Percentiles rank a stretch among this genome's conserved stretches.
Evolutionary conservation across 2,329 filamentous ascomycete species (phyloP).

Genomic region (Bipolaris oryzae): DNA sequence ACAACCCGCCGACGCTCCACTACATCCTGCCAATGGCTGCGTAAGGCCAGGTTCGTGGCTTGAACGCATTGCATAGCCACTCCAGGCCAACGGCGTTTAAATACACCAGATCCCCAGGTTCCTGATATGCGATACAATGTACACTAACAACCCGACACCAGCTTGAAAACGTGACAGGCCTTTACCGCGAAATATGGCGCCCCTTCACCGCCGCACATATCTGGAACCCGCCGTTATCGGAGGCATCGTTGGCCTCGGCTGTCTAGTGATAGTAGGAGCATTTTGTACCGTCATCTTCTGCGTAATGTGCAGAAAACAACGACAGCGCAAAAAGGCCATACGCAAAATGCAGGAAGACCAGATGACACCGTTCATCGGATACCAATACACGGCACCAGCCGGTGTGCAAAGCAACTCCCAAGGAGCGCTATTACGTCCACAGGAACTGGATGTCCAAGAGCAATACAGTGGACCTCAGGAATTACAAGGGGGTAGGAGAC

Average conservation of each 20-base stretch:
- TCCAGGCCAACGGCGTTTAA: neutral
- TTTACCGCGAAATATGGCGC: slow-evolving; percentile 11
- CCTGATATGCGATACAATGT: neutral
- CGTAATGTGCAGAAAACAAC: slow-evolving; percentile 18
- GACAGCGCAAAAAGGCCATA: slow-evolving; percentile 9
- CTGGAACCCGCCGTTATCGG: slow-evolving; percentile 3
- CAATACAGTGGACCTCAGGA: slow-evolving; percentile 14
- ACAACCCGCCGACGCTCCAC: neutral
- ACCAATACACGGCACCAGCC: slow-evolving; percentile 2
- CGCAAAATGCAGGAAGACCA: slow-evolving; percentile 18
- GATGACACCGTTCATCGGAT: slow-evolving; percentile 2
- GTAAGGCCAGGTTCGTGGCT: neutral
- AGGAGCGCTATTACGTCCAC: neutral
- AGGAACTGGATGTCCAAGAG: neutral
- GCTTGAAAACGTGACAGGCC: neutral
- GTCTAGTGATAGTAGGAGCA: neutral
- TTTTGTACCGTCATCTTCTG: slow-evolving; percentile 13
- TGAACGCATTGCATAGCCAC: neutral
- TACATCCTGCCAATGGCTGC: slow-evolving; percentile 2
- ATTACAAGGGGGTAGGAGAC: slow-evolving; percentile 10
- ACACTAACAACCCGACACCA: neutral
- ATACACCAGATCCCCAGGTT: neutral
- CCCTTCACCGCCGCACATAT: slow-evolving; percentile 11
- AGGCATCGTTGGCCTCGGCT: slow-evolving; percentile 4
- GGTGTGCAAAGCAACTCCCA: neutral